phyloP scores from a whole-genome alignment of 148 eudicot species.

The Selenicereus undatus region DNA sequence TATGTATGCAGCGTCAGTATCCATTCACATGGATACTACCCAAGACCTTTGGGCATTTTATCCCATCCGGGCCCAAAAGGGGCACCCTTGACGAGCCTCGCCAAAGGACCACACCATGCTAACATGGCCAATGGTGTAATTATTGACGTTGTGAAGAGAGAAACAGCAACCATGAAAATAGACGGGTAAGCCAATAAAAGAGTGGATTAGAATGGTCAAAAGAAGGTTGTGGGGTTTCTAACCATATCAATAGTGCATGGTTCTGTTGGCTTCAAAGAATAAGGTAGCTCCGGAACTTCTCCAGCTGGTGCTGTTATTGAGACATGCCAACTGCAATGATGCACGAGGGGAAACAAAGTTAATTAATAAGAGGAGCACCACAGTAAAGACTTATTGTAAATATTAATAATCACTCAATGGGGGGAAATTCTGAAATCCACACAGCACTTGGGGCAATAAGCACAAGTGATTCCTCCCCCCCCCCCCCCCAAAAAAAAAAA shows the following conservation, averaged over 20 bases:
- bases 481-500: too few relatives aligned
- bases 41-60: neutral
- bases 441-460: neutral
- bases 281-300: slow-evolving; percentile 48
- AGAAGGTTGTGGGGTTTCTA: neutral
- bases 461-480: neutral
- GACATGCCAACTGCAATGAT: slow-evolving; percentile 68
- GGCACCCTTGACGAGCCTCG: neutral
- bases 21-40: neutral
- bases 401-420: neutral
- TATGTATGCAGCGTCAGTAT: too few relatives aligned
- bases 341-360: neutral
- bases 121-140: neutral
- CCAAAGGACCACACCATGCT: neutral
- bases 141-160: neutral
- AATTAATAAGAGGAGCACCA: neutral
- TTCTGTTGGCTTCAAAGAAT: slow-evolving; percentile 59
- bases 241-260: slow-evolving; percentile 69
- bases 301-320: slow-evolving; percentile 72
- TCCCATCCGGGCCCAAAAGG: neutral
- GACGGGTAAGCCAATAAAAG: neutral
- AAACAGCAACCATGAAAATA: neutral
- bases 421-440: neutral
- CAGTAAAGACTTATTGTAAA: neutral
- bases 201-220: neutral